These are phyloP conservation scores for Gautieria morchelliformis DNA, from an alignment of 768 basidiomycete genomes.

Conservation along the genomic window DNA sequence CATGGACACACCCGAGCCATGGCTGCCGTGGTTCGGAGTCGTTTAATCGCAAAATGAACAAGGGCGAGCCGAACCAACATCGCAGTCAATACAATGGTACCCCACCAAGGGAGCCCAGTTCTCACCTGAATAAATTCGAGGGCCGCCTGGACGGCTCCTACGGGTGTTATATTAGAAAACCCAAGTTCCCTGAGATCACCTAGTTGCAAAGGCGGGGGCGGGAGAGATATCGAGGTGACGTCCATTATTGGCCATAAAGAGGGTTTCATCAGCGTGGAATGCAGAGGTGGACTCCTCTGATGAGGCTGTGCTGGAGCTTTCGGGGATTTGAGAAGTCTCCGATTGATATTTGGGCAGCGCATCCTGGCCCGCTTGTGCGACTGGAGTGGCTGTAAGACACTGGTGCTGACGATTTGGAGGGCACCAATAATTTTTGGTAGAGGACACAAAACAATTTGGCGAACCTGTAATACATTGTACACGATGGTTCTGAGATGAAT, in stretches of 20 bases:
- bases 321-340: neutral
- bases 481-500: too few relatives aligned
- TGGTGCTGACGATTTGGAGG: neutral
- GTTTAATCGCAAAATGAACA: too few relatives aligned
- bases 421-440: neutral
- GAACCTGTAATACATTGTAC: neutral
- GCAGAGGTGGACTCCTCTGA: neutral
- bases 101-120: too few relatives aligned
- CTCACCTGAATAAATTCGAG: too few relatives aligned
- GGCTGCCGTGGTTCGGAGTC: too few relatives aligned
- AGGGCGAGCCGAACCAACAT: too few relatives aligned
- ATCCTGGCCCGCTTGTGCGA: too few relatives aligned
- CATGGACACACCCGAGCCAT: too few relatives aligned
- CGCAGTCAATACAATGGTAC: too few relatives aligned
- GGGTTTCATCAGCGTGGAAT: neutral
- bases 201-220: constrained; percentile 45
- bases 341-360: neutral
- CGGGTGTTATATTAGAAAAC: constrained; percentile 49
- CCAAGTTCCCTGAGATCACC: constrained; percentile 68
- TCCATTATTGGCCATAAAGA: too few relatives aligned
- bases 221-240: too few relatives aligned
- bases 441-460: neutral
- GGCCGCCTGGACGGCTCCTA: constrained; percentile 50
- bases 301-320: too few relatives aligned
- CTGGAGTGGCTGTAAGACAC: neutral